Evolutionary conservation across 2,329 filamentous ascomycete species (phyloP).

Genomic region (Diaporthe vaccinii): DNA sequence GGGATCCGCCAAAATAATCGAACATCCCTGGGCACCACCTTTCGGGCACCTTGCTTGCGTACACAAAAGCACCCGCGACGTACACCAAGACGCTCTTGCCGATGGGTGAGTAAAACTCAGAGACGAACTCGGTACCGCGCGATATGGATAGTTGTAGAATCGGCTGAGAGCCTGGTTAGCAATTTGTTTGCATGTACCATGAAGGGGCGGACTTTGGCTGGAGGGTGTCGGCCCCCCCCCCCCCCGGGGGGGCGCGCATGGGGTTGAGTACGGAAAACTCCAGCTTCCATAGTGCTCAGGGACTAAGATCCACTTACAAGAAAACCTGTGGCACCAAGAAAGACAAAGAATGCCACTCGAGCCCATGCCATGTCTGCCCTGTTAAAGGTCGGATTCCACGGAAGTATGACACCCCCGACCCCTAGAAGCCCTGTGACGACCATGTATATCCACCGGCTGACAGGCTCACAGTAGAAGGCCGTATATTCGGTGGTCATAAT

Average conservation of each 20-base stretch:
- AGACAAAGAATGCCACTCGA: constrained; percentile 91
- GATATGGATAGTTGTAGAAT: constrained; percentile 85
- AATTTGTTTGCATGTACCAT: neutral
- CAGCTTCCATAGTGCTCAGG: neutral
- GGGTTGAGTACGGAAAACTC: neutral
- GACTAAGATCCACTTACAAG: constrained; percentile 54
- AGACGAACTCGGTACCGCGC: constrained; percentile 83
- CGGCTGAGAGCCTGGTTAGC: constrained; percentile 58
- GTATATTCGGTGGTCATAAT: constrained; percentile 99
- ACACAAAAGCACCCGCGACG: constrained; percentile 84
- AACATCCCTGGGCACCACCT: constrained; percentile 93
- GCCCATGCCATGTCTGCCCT: constrained; percentile 92
- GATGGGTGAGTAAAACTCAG: constrained; percentile 90
- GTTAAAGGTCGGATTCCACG: constrained; percentile 98
- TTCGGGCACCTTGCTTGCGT: constrained; percentile 93
- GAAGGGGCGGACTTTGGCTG: neutral
- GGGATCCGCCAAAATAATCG: constrained; percentile 94
- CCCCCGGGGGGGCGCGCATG: no score
- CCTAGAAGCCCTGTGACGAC: constrained; percentile 83
- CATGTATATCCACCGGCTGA: constrained; percentile 90
- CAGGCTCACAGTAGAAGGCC: constrained; percentile 96
- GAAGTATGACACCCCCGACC: constrained; percentile 88
- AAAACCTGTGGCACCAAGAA: constrained; percentile 89
- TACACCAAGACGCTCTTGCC: constrained; percentile 90
- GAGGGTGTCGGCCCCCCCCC: no score